Evolutionary conservation across 805 yeast genomes (phyloP).

Genomic region (Ogataea siamensis): DNA sequence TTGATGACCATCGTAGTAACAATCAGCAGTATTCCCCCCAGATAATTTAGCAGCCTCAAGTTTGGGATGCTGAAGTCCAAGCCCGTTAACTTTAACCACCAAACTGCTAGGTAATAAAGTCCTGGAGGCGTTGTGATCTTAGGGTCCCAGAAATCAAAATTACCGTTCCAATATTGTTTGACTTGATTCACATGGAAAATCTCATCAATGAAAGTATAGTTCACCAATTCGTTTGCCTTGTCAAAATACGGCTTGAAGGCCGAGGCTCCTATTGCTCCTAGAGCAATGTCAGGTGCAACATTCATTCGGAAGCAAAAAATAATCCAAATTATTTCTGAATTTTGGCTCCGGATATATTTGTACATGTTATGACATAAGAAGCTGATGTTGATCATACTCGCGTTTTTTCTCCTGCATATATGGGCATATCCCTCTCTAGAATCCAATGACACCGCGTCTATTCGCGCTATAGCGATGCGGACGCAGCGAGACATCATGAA

Average conservation of each 20-base stretch:
- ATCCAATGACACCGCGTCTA: conserved; percentile 36
- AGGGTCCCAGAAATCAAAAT: conserved; percentile 72
- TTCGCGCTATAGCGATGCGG: conserved; percentile 37
- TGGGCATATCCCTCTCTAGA: conserved; percentile 1
- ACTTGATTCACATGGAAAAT: conserved; percentile 84
- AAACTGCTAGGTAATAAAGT: conserved; percentile 52
- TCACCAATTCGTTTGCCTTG: conserved; percentile 23
- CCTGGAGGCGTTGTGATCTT: conserved; percentile 99
- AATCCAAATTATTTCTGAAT: neutral
- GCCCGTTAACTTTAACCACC: conserved; percentile 34
- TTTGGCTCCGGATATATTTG: neutral
- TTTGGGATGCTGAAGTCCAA: conserved; percentile 37
- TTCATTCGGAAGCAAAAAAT: conserved; percentile 1
- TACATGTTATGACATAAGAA: neutral
- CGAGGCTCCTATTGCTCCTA: conserved; percentile 16
- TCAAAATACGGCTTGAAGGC: conserved; percentile 21
- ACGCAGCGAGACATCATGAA: conserved; percentile 48
- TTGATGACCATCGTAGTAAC: conserved; percentile 21
- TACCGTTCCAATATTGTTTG: conserved; percentile 56
- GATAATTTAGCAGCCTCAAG: conserved; percentile 57
- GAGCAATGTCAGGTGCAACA: conserved; percentile 12
- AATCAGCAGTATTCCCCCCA: conserved; percentile 57
- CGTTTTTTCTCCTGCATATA: neutral
- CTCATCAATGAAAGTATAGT: conserved; percentile 62
- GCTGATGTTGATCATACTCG: neutral